These are phyloP conservation scores for Dovyalis caffra DNA, from an alignment of 345 rosid genomes.

Conservation along the genomic window DNA sequence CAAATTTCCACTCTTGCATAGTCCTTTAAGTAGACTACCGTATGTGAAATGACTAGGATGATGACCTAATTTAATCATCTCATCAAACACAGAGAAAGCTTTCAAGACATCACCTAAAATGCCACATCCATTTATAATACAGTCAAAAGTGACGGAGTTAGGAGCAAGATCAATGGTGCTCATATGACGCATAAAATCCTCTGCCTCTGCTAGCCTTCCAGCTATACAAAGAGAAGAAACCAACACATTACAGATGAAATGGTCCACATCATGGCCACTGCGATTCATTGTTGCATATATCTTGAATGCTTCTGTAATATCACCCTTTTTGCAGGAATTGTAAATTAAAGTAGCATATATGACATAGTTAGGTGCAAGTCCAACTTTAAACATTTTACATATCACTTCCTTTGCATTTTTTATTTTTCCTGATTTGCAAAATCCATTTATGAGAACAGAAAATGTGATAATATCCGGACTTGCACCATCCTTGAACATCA, in stretches of 20 bases:
- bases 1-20: conserved; percentile 67
- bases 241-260: conserved; percentile 53
- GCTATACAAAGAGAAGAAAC: conserved; percentile 62
- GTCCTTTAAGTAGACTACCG: conserved; percentile 79
- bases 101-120: conserved; percentile 52
- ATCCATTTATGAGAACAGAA: conserved; percentile 81
- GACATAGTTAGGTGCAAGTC: conserved; percentile 55
- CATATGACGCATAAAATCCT: conserved; percentile 62
- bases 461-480: conserved; percentile 70
- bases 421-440: conserved; percentile 49
- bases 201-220: conserved; percentile 66
- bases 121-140: conserved; percentile 64
- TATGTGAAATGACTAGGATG: conserved; percentile 66
- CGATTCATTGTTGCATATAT: conserved; percentile 55
- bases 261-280: conserved; percentile 43
- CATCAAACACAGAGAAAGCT: conserved; percentile 68
- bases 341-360: conserved; percentile 59
- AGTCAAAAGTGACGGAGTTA: conserved; percentile 57
- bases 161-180: conserved; percentile 42
- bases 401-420: conserved; percentile 52
- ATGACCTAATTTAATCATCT: conserved; percentile 66
- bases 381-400: conserved; percentile 65
- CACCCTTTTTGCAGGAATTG: conserved; percentile 54
- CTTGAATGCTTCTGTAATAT: conserved; percentile 55
- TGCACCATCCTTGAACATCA: conserved; percentile 60